Conservation (phyloP, 2,329 filamentous ascomycete species). For the Colletotrichum musicola region DNA sequence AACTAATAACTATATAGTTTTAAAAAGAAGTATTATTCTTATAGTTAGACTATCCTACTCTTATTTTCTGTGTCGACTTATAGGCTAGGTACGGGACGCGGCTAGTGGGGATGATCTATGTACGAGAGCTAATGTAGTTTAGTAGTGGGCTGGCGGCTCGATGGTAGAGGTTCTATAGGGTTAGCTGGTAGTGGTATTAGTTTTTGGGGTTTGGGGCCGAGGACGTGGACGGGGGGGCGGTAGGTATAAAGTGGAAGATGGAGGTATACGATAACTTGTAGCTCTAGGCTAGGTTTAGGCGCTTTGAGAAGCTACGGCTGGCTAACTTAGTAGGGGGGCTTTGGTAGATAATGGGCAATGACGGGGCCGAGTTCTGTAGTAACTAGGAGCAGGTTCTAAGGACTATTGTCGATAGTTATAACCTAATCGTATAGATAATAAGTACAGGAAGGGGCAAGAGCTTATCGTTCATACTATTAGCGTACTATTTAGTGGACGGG, state of each 20-base stretch:
- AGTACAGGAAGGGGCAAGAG: neutral
- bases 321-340: neutral
- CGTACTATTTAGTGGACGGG: neutral
- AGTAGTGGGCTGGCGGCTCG: neutral
- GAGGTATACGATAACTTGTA: neutral
- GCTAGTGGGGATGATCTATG: neutral
- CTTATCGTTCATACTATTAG: conserved; percentile 12
- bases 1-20: too few relatives aligned
- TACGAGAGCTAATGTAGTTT: neutral
- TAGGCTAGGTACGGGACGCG: neutral
- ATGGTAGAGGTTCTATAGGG: neutral
- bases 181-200: neutral
- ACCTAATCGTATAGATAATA: neutral
- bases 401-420: neutral
- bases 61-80: too few relatives aligned
- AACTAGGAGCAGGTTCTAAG: neutral
- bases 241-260: neutral
- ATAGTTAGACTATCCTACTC: too few relatives aligned
- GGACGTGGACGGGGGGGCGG: neutral
- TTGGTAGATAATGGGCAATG: neutral
- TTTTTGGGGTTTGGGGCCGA: neutral
- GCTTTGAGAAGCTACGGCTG: neutral
- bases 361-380: neutral
- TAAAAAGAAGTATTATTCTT: too few relatives aligned
- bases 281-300: neutral